These are phyloP conservation scores for Colletotrichum spaethianum DNA, from an alignment of 2,329 filamentous ascomycete genomes.

Conservation along the genomic window DNA sequence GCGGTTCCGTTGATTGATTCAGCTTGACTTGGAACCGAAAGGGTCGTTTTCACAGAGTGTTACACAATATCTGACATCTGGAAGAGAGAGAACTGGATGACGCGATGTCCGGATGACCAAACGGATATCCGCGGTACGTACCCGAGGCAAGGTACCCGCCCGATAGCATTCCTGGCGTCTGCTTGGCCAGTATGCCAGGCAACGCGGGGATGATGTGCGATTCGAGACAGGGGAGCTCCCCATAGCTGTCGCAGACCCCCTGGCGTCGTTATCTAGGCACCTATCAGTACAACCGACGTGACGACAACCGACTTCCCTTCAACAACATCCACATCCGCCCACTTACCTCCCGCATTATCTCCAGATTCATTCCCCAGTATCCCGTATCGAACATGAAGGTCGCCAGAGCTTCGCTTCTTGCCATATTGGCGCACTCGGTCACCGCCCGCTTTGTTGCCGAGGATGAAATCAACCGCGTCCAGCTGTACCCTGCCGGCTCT, in stretches of 20 bases:
- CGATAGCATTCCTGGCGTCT: slow-evolving; percentile 7
- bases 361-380: neutral
- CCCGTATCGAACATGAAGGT: slow-evolving; percentile 63
- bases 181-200: slow-evolving; percentile 10
- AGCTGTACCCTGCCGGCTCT: slow-evolving; percentile 60
- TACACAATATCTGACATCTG: no score
- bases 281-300: slow-evolving; percentile 15
- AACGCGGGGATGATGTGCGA: slow-evolving; percentile 11
- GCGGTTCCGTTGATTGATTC: neutral
- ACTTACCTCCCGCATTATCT: slow-evolving; percentile 28
- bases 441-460: slow-evolving; percentile 71
- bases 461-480: slow-evolving; percentile 64
- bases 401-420: slow-evolving; percentile 65
- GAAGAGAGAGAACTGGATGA: slow-evolving; percentile 3
- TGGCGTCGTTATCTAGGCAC: slow-evolving; percentile 6
- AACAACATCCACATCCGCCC: slow-evolving; percentile 27
- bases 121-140: slow-evolving; percentile 28
- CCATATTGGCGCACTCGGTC: slow-evolving; percentile 68
- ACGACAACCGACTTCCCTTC: slow-evolving; percentile 10
- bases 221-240: slow-evolving; percentile 21
- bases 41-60: neutral
- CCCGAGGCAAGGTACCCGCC: slow-evolving; percentile 4
- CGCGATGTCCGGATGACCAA: slow-evolving; percentile 2
- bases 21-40: neutral
- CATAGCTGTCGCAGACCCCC: slow-evolving; percentile 16